Evolutionary conservation across 345 rosid genomes (phyloP).

Genomic region (Gossypium rotundifolium): DNA sequence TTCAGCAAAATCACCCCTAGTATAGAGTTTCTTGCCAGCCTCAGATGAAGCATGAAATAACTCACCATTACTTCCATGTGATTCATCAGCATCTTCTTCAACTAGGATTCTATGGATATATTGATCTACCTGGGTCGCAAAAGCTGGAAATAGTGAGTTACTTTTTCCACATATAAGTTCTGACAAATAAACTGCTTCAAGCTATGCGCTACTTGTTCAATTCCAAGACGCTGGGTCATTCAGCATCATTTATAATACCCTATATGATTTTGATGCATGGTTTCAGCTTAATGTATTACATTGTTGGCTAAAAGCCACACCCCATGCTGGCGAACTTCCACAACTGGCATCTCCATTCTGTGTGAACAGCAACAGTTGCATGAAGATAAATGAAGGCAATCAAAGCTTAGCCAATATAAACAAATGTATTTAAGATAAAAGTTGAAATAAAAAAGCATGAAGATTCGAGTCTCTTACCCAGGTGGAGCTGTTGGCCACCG

Average conservation of each 20-base stretch:
- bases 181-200: not conserved
- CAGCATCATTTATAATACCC: conserved; percentile 11
- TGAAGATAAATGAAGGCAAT: conserved; percentile 15
- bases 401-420: not conserved
- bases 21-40: conserved; percentile 65
- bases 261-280: conserved; percentile 17
- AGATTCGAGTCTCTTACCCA: conserved; percentile 40
- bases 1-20: conserved; percentile 72
- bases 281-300: conserved; percentile 42
- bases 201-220: conserved; percentile 2
- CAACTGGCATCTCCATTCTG: conserved; percentile 93
- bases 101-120: conserved; percentile 71
- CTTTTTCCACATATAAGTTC: not conserved
- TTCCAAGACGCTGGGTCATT: not conserved
- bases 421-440: not conserved
- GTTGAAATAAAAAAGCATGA: not conserved
- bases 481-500: conserved; percentile 95
- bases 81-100: conserved; percentile 64
- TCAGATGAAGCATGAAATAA: conserved; percentile 60
- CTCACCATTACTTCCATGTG: conserved; percentile 27
- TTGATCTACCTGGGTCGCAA: conserved; percentile 61
- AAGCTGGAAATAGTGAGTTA: conserved; percentile 15
- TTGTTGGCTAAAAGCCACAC: conserved; percentile 84
- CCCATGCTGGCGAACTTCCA: conserved; percentile 77
- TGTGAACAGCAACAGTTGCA: conserved; percentile 25